A percentile compares a stretch with the other conserved stretches of the same genome.
phyloP scores from a whole-genome alignment of 2,329 filamentous ascomycete species.

The Neopestalotiopsis clavispora region DNA sequence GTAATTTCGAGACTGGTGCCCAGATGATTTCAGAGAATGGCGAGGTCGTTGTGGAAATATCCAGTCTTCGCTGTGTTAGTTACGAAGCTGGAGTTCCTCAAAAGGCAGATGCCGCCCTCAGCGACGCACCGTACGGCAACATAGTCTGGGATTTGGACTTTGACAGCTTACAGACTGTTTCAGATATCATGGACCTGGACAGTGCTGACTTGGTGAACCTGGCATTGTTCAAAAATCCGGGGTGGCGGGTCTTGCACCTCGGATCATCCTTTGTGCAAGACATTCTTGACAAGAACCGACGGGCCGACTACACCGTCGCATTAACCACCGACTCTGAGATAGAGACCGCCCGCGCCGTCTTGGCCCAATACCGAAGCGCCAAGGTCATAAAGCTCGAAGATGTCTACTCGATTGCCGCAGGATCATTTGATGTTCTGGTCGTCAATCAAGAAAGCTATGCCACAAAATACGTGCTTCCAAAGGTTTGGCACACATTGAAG shows the following conservation, averaged over 20 bases:
- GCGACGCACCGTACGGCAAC: slow-evolving; percentile 29
- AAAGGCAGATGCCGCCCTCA: slow-evolving; percentile 21
- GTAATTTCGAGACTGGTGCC: slow-evolving; percentile 26
- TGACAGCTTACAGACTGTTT: slow-evolving; percentile 18
- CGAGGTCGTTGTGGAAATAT: slow-evolving; percentile 34
- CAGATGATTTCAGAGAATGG: slow-evolving; percentile 31
- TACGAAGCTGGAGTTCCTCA: slow-evolving; percentile 38
- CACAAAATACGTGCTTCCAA: too few species aligned
- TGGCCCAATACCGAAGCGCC: too few species aligned
- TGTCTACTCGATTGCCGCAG: too few species aligned
- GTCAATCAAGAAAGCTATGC: too few species aligned
- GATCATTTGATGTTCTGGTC: too few species aligned
- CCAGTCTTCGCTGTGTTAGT: slow-evolving; percentile 26
- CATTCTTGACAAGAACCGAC: slow-evolving; percentile 19
- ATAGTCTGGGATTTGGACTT: slow-evolving; percentile 33
- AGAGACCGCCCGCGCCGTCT: too few species aligned
- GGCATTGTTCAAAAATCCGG: slow-evolving; percentile 33
- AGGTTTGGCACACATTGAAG: too few species aligned
- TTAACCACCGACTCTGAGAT: too few species aligned
- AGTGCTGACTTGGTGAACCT: slow-evolving; percentile 23
- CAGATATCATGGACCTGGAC: slow-evolving; percentile 1
- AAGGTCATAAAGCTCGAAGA: too few species aligned
- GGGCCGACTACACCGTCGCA: too few species aligned
- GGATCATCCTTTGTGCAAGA: too few species aligned
- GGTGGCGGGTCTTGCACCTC: slow-evolving; percentile 17